A percentile compares a stretch with the other conserved stretches of the same genome.
These are phyloP conservation scores for Crassisporium funariophilum DNA, from an alignment of 768 basidiomycete genomes.

Conservation along the genomic window DNA sequence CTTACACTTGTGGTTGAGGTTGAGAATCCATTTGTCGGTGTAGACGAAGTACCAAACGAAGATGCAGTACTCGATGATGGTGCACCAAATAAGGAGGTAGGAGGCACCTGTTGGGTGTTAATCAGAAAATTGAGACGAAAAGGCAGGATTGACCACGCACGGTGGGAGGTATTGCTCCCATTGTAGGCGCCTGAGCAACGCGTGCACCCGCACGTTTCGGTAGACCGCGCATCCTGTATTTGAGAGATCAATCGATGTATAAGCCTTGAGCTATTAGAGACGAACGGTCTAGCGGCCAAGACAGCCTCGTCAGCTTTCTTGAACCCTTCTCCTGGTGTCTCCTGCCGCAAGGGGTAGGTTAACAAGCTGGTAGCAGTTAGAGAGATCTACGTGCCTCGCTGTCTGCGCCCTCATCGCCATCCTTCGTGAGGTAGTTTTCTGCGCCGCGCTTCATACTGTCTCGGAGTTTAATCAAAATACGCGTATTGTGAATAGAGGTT, in stretches of 20 bases:
- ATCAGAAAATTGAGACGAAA: too few relatives aligned
- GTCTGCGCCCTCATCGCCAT: conserved; percentile 42
- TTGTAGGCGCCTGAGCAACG: conserved; percentile 23
- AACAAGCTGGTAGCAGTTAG: not conserved
- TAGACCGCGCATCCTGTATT: conserved; percentile 60
- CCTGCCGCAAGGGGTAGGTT: conserved; percentile 7
- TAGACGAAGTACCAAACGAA: not conserved
- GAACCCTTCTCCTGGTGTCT: conserved; percentile 41
- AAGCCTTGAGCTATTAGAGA: not conserved
- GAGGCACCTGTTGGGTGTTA: too few relatives aligned
- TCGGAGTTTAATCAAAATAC: not conserved
- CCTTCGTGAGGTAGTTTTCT: conserved; percentile 69
- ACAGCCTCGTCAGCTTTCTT: conserved; percentile 60
- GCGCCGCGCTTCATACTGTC: conserved; percentile 70
- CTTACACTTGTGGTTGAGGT: not conserved
- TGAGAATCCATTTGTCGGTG: not conserved
- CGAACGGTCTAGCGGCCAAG: conserved; percentile 58
- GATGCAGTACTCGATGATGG: not conserved
- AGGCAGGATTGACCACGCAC: conserved; percentile 1
- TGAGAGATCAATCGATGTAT: not conserved
- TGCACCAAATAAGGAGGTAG: not conserved
- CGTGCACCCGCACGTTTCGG: conserved; percentile 49
- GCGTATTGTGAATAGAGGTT: too few relatives aligned
- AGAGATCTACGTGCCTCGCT: conserved; percentile 29
- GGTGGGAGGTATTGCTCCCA: conserved; percentile 6